Conservation (phyloP, 1,139 yeast genomes). For the Yamadazyma diospyri region DNA sequence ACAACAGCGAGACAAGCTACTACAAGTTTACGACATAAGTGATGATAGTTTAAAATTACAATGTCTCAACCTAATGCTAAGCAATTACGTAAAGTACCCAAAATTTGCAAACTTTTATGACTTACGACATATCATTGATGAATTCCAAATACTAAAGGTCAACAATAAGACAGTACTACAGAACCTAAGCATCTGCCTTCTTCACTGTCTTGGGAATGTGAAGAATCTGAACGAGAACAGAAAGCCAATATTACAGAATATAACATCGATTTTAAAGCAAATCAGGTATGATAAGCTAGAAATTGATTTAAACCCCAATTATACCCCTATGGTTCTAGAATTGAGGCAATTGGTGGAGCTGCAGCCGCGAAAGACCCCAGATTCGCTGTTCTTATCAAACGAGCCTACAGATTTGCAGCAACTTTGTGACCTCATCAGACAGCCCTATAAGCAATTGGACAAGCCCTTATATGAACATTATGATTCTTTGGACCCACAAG, state of each 20-base stretch:
- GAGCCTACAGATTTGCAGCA: slow-evolving; percentile 8
- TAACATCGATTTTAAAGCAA: slow-evolving; percentile 1
- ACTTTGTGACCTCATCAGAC: slow-evolving; percentile 10
- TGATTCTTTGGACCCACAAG: slow-evolving; percentile 7
- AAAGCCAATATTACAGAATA: slow-evolving; percentile 1
- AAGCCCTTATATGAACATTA: slow-evolving; percentile 13
- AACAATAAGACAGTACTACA: slow-evolving; percentile 2
- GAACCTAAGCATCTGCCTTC: slow-evolving; percentile 9
- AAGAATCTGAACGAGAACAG: neutral
- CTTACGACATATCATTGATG: slow-evolving; percentile 7
- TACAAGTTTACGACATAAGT: slow-evolving; percentile 1
- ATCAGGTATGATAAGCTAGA: neutral
- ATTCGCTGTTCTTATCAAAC: slow-evolving; percentile 1
- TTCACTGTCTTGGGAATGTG: slow-evolving; percentile 9
- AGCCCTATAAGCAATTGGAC: slow-evolving; percentile 5
- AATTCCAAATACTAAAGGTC: slow-evolving; percentile 6
- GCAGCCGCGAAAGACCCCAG: neutral
- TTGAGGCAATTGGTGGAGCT: slow-evolving; percentile 1
- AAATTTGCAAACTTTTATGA: slow-evolving; percentile 12
- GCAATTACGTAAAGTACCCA: slow-evolving; percentile 11
- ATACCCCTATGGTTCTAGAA: slow-evolving; percentile 2
- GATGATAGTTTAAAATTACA: slow-evolving; percentile 8
- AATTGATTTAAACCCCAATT: slow-evolving; percentile 1
- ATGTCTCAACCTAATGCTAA: slow-evolving; percentile 12
- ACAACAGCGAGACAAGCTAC: slow-evolving; percentile 4